A percentile compares a stretch with the other conserved stretches of the same genome.
These are phyloP conservation scores for Paramecium sonneborni DNA, from an alignment of 73 alveolate genomes.

Conservation along the genomic window DNA sequence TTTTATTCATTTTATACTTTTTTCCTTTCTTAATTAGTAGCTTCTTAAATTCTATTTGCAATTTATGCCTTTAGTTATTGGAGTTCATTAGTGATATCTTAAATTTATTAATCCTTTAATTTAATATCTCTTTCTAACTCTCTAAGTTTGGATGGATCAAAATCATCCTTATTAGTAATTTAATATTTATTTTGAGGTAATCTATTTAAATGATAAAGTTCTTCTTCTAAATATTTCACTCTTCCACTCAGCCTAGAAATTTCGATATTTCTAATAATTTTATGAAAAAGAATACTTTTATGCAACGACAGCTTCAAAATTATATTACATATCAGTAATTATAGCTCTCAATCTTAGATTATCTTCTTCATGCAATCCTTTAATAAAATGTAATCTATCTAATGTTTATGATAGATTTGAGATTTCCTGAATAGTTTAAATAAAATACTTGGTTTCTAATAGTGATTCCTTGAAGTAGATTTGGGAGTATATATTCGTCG, in stretches of 20 bases:
- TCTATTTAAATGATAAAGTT: conserved; percentile 30
- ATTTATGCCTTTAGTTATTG: not conserved
- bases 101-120: not conserved
- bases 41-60: conserved; percentile 23
- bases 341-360: conserved; percentile 43
- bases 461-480: not conserved
- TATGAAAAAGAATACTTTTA: not conserved
- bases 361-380: conserved; percentile 45
- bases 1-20: not conserved
- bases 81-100: not conserved
- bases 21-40: not conserved
- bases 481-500: not conserved
- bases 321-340: conserved; percentile 48
- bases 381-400: conserved; percentile 30
- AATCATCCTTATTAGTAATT: not conserved
- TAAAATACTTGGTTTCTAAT: not conserved
- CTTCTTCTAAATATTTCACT: conserved; percentile 41
- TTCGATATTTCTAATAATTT: conserved; percentile 19
- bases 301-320: conserved; percentile 41
- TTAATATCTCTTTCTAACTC: conserved; percentile 23
- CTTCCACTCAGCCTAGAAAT: conserved; percentile 33
- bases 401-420: not conserved
- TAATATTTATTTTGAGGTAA: not conserved
- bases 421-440: not conserved
- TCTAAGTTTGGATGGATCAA: conserved; percentile 10